A percentile compares a stretch with the other conserved stretches of the same genome.
Conservation (phyloP, 2,329 filamentous ascomycete genomes). For the Chrysosporium keratinophilum region DNA sequence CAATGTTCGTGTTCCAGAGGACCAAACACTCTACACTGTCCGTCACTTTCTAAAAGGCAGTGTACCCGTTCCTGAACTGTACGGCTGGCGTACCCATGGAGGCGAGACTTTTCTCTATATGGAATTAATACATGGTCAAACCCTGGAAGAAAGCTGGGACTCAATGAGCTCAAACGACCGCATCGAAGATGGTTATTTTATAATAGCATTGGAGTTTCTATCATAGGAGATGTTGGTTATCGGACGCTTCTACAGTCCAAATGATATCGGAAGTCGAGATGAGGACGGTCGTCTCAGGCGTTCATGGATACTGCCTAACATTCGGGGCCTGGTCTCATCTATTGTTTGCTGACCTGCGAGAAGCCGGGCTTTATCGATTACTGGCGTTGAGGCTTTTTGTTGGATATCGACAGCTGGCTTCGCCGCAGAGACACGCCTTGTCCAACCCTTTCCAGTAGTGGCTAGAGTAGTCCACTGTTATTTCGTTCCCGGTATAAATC, state of each 20-base stretch:
- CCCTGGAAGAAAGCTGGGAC: conserved; percentile 21
- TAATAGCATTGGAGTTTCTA: no score
- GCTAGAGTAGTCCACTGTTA: conserved; percentile 50
- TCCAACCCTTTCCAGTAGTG: conserved; percentile 48
- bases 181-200: no score
- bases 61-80: conserved; percentile 30
- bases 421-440: conserved; percentile 47
- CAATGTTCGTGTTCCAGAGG: conserved; percentile 18
- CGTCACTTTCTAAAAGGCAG: conserved; percentile 15
- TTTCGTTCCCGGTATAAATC: conserved; percentile 43
- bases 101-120: conserved; percentile 26
- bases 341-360: no score
- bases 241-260: no score
- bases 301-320: no score
- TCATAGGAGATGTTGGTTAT: no score
- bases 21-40: conserved; percentile 19
- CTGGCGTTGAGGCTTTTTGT: background rate
- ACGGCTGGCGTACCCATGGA: conserved; percentile 25
- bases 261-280: no score
- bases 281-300: no score
- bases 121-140: conserved; percentile 23
- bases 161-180: conserved; percentile 13
- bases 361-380: background rate
- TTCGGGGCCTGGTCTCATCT: no score
- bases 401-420: conserved; percentile 37